Evolutionary conservation across 1,284 basidiomycete species (phyloP).

Genomic region (Melampsora americana): DNA sequence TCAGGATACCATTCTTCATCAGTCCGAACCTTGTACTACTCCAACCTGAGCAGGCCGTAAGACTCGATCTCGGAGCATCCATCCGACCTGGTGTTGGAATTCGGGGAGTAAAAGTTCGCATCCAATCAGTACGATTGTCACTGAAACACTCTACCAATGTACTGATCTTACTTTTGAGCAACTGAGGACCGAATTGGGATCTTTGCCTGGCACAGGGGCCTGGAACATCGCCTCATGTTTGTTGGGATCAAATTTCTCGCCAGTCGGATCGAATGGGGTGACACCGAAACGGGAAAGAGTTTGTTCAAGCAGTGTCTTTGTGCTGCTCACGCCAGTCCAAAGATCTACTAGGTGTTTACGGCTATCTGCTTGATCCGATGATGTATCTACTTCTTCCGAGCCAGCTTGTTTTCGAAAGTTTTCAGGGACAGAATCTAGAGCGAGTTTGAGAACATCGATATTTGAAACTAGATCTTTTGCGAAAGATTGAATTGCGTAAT

Average conservation of each 20-base stretch:
- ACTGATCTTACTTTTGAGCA: constrained; percentile 74
- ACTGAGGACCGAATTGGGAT: constrained; percentile 83
- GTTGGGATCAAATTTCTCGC: constrained; percentile 91
- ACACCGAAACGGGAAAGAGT: constrained; percentile 88
- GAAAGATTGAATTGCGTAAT: constrained; percentile 89
- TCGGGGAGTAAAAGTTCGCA: not conserved
- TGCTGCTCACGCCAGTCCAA: constrained; percentile 83
- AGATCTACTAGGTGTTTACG: constrained; percentile 66
- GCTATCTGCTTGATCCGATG: constrained; percentile 48
- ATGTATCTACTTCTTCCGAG: not conserved
- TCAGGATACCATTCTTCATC: not conserved
- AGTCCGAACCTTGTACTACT: constrained; percentile 62
- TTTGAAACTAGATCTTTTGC: constrained; percentile 84
- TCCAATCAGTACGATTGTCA: not conserved
- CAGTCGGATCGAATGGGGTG: constrained; percentile 83
- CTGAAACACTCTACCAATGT: constrained; percentile 48
- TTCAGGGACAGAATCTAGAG: constrained; percentile 72
- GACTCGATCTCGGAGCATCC: constrained; percentile 85
- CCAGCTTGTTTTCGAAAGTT: not conserved
- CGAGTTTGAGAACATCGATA: constrained; percentile 83
- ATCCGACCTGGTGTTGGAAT: constrained; percentile 17
- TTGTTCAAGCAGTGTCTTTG: constrained; percentile 80
- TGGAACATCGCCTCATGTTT: constrained; percentile 92
- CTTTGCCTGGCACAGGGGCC: constrained; percentile 79
- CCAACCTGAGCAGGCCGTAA: constrained; percentile 94